Evolutionary conservation across 2,329 filamentous ascomycete species (phyloP), one percentile per base, ranked within the genome.

Genomic region (Pseudocercospora crystallina): DNA sequence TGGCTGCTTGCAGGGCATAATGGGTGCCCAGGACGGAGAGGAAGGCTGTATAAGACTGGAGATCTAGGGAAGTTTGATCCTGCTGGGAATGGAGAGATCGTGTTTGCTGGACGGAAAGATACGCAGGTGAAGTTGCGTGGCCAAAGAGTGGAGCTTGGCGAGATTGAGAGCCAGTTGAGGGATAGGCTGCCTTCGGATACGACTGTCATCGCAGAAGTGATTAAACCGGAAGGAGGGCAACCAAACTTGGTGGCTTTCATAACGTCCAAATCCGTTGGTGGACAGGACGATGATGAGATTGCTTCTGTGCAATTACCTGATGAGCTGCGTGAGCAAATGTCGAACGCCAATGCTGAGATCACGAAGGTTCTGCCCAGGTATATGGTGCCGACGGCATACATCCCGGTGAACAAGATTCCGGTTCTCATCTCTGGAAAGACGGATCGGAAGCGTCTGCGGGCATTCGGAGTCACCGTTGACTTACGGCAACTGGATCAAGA

Each of bases 41-140:
- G 20, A 7, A 26, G 48, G 12, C 31, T 51, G 8, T 51, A 41
- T 34, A 35, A 49, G 42, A 62, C 60, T 8, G 60, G 59, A 13
- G 60, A 62, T 33, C 68, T 84, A 1, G 81, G 79, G 1, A 73
- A 71, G 20, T 81, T 83, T 47, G 73, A 80, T 37, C 64, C 69
- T 12, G 76, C 82, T 38, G 20, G 20, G 20, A 76, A 77, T 31
- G 50, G 53, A 14, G 36, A 43, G 17, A 30, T 56, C 26, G 71
- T 51, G 84, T 85, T 81, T 53, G 72, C 84, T 34, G 83, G 83
- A 12, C 75, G 85, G 37, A 85, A 82, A 58, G 53, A 59, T 20
- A 41, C 17, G 8, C 80, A 79, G 14, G 79, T 85, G 47, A 87
- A 89, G 68, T 69, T 87, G 20, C 74, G 77, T 5, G 87, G 87